phyloP scores from a whole-genome alignment of 2,329 filamentous ascomycete species.

The Boeremia lycopersici region DNA sequence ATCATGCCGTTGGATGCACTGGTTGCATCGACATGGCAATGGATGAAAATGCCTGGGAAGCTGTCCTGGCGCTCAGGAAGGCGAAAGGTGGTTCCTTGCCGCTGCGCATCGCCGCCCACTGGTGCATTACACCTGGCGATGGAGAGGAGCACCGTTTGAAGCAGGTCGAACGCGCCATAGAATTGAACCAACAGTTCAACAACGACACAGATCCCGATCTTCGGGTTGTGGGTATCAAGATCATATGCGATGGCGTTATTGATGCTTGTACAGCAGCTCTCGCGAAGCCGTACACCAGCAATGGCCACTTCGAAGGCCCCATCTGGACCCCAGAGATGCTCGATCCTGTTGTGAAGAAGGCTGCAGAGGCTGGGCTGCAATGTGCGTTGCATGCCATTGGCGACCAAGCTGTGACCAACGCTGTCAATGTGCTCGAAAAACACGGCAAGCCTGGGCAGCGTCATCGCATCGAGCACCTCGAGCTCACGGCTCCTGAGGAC shows the following conservation, averaged over 20 bases:
- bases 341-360: constrained; percentile 60
- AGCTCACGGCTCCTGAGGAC: constrained; percentile 62
- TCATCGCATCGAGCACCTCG: constrained; percentile 69
- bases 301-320: constrained; percentile 54
- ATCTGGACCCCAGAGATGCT: constrained; percentile 63
- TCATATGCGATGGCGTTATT: constrained; percentile 69
- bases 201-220: constrained; percentile 53
- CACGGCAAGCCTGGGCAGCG: constrained; percentile 54
- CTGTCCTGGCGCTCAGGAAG: constrained; percentile 52
- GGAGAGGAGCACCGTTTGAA: constrained; percentile 53
- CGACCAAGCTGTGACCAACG: constrained; percentile 63
- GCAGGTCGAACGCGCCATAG: constrained; percentile 60
- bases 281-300: constrained; percentile 61
- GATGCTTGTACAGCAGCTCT: constrained; percentile 69
- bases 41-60: constrained; percentile 62
- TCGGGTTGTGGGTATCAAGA: constrained; percentile 65
- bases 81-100: constrained; percentile 44
- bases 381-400: constrained; percentile 70
- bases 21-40: constrained; percentile 65
- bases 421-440: constrained; percentile 61
- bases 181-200: constrained; percentile 55
- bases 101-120: constrained; percentile 61
- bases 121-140: constrained; percentile 58
- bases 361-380: constrained; percentile 62
- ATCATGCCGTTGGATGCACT: constrained; percentile 59